phyloP scores from a whole-genome alignment of 208 protist species.

The Lotmaria passim region DNA sequence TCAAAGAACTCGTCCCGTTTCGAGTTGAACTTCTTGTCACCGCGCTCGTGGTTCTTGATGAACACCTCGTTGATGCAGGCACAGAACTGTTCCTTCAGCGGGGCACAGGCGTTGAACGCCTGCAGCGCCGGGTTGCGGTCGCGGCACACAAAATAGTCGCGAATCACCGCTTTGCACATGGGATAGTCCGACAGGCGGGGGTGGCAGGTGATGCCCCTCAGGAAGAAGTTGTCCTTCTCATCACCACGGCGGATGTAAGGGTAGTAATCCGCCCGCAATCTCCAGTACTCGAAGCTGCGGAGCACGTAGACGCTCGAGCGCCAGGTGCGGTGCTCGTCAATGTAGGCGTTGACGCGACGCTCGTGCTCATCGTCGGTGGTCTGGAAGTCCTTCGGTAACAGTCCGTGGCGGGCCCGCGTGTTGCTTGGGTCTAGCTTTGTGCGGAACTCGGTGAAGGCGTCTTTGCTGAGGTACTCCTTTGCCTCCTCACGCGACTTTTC shows the following conservation, averaged over 20 bases:
- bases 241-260: conserved; percentile 75
- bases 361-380: conserved; percentile 67
- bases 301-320: conserved; percentile 58
- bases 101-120: conserved; percentile 79
- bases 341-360: conserved; percentile 66
- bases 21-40: conserved; percentile 82
- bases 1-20: conserved; percentile 67
- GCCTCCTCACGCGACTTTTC: conserved; percentile 42
- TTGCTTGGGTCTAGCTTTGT: conserved; percentile 46
- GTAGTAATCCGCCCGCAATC: conserved; percentile 78
- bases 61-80: conserved; percentile 88
- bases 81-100: conserved; percentile 87
- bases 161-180: conserved; percentile 81
- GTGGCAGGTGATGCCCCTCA: conserved; percentile 78
- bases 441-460: conserved; percentile 57
- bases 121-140: conserved; percentile 74
- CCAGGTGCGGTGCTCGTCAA: conserved; percentile 64
- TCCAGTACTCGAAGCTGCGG: conserved; percentile 82
- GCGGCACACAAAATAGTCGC: conserved; percentile 86
- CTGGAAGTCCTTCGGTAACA: conserved; percentile 64
- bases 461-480: conserved; percentile 65
- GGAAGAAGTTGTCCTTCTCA: conserved; percentile 81
- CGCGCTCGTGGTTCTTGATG: conserved; percentile 78
- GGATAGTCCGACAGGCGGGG: conserved; percentile 86
- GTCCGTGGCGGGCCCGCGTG: conserved; percentile 58